A percentile compares a stretch with the other conserved stretches of the same genome.
Conservation (phyloP, 306 rosid species). For the Calophaca sinica region DNA sequence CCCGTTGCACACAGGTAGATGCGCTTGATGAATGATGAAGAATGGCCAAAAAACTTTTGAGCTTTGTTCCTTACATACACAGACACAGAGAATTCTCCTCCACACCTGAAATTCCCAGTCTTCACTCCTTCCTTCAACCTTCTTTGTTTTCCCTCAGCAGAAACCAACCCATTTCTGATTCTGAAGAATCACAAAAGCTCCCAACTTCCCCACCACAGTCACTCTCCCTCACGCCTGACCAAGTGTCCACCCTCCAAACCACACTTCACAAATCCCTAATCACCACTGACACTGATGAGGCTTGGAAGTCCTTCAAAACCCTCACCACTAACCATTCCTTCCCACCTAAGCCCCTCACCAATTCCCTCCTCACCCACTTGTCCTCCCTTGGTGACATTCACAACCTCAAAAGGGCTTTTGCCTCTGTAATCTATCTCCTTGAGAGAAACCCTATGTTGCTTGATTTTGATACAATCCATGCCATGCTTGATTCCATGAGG, state of each 20-base stretch:
- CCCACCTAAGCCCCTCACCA: conserved; percentile 81
- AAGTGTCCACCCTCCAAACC: conserved; percentile 56
- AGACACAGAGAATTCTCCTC: conserved; percentile 56
- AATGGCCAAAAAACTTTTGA: conserved; percentile 58
- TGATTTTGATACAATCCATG: conserved; percentile 56
- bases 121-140: conserved; percentile 91
- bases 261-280: conserved; percentile 75
- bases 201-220: conserved; percentile 54
- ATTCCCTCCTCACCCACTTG: conserved; percentile 69
- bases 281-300: conserved; percentile 67
- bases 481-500: conserved; percentile 67
- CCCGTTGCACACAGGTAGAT: not conserved
- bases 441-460: conserved; percentile 66
- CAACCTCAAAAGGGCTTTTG: conserved; percentile 86
- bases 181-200: conserved; percentile 31
- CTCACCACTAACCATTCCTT: conserved; percentile 69
- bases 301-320: conserved; percentile 88
- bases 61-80: conserved; percentile 37
- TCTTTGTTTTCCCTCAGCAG: conserved; percentile 67
- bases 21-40: not conserved
- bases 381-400: conserved; percentile 72
- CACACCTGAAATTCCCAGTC: conserved; percentile 61
- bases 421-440: conserved; percentile 65
- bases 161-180: conserved; percentile 38
- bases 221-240: conserved; percentile 57